A percentile compares a stretch with the other conserved stretches of the same genome.
phyloP scores from a whole-genome alignment of 352 stramenopile species.

The Saprolegnia diclina region DNA sequence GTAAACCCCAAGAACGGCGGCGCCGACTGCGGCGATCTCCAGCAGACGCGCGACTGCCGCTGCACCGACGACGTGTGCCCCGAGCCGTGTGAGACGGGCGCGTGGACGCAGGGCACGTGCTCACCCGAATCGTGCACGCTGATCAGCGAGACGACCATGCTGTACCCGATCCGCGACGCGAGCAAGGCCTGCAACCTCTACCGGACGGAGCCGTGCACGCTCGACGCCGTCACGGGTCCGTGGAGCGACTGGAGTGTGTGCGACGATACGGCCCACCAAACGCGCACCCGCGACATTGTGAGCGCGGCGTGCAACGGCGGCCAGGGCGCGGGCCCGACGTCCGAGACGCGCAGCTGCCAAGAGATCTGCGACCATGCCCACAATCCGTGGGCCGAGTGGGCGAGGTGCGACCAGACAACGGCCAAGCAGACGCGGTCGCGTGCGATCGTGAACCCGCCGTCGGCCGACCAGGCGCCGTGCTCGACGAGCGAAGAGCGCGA shows the following conservation, averaged over 20 bases:
- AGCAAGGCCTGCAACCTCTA: constrained; percentile 9
- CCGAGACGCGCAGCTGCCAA: background rate
- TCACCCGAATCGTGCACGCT: constrained; percentile 4
- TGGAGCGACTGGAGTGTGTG: constrained; percentile 12
- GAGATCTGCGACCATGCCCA: constrained; percentile 6
- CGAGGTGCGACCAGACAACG: background rate
- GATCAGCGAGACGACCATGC: background rate
- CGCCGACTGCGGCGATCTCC: background rate
- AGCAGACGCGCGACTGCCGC: background rate
- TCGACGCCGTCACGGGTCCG: constrained; percentile 2
- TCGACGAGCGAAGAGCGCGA: background rate
- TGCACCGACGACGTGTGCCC: background rate
- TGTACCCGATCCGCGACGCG: constrained; percentile 11
- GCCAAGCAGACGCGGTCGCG: constrained; percentile 5
- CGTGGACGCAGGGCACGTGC: background rate
- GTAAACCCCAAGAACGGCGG: constrained; percentile 6
- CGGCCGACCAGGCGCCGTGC: background rate
- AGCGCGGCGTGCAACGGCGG: constrained; percentile 6
- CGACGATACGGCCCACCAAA: constrained; percentile 15
- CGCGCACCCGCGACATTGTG: constrained; percentile 5
- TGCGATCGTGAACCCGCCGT: background rate
- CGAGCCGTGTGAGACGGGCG: background rate
- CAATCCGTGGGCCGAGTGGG: constrained; percentile 15
- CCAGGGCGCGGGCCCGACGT: background rate
- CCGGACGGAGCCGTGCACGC: constrained; percentile 5